These are phyloP conservation scores for Silene noctiflora DNA, from an alignment of 179 eudicot species.

Conservation along the genomic window DNA sequence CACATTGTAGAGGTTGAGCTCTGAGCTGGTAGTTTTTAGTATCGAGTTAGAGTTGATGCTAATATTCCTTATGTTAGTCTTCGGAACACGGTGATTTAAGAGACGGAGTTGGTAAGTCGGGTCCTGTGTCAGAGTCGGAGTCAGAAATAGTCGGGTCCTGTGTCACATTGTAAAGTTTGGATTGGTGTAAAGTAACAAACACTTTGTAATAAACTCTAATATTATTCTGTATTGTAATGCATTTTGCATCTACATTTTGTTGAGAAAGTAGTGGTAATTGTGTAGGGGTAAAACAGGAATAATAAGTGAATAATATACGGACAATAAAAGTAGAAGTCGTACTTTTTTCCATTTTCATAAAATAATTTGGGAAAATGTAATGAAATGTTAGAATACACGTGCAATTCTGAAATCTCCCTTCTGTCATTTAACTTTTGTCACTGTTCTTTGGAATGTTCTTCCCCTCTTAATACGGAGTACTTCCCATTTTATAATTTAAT, in stretches of 20 bases:
- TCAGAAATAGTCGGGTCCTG: neutral
- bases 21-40: constrained; percentile 17
- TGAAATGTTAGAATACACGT: constrained; percentile 16
- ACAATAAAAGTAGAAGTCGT: neutral
- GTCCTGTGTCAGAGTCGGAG: neutral
- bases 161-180: neutral
- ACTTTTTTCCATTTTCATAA: constrained; percentile 20
- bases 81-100: neutral
- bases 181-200: neutral
- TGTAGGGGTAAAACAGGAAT: neutral
- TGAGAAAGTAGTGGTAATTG: neutral
- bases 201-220: too few species aligned
- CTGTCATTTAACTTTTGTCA: constrained; percentile 31
- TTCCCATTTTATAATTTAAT: too few species aligned
- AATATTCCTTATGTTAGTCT: neutral
- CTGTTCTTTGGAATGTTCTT: constrained; percentile 36
- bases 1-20: constrained; percentile 67
- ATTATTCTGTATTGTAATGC: too few species aligned
- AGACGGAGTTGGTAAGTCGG: neutral
- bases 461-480: too few species aligned
- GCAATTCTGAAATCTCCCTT: constrained; percentile 29
- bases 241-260: too few species aligned
- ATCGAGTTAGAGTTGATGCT: neutral
- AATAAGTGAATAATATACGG: neutral
- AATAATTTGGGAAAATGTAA: constrained; percentile 29